These are phyloP conservation scores for Daedalea quercina DNA, from an alignment of 768 basidiomycete species.

Conservation along the genomic window DNA sequence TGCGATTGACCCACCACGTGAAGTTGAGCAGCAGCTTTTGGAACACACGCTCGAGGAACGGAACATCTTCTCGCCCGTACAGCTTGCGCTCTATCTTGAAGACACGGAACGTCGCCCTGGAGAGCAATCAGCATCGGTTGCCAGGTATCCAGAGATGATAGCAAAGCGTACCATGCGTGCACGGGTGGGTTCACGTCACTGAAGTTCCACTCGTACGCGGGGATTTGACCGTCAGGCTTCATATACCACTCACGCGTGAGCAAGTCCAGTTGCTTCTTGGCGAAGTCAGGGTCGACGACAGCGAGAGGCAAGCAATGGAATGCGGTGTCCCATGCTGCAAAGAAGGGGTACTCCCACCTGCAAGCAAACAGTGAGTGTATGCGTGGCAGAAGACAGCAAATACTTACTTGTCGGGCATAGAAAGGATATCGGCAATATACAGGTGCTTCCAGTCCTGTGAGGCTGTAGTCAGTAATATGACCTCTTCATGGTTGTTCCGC, in stretches of 20 bases:
- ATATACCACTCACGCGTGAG: constrained; percentile 99
- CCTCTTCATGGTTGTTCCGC: not conserved
- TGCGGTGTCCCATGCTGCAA: constrained; percentile 98
- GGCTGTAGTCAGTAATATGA: not conserved
- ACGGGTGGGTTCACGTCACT: constrained; percentile 98
- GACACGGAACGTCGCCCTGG: constrained; percentile 91
- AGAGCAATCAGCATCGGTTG: not conserved
- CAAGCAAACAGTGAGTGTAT: constrained; percentile 2
- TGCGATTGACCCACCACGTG: constrained; percentile 99
- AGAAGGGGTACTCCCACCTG: constrained; percentile 99
- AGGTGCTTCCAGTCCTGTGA: constrained; percentile 90
- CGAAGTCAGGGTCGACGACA: constrained; percentile 89
- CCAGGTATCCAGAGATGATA: not conserved
- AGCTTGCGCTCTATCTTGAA: constrained; percentile 99
- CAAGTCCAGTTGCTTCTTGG: constrained; percentile 95
- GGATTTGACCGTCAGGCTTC: constrained; percentile 98
- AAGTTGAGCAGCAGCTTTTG: constrained; percentile 96
- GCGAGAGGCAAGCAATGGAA: constrained; percentile 99
- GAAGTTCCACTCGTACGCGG: constrained; percentile 99
- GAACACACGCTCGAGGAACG: constrained; percentile 96
- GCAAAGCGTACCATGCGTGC: constrained; percentile 80
- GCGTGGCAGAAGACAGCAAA: not conserved
- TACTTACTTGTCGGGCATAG: constrained; percentile 95
- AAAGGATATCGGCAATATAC: constrained; percentile 91
- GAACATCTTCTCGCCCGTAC: constrained; percentile 81